Evolutionary conservation across 306 rosid genomes (phyloP), one percentile per base, ranked within the genome.

Genomic region (Lathyrus aphaca): DNA sequence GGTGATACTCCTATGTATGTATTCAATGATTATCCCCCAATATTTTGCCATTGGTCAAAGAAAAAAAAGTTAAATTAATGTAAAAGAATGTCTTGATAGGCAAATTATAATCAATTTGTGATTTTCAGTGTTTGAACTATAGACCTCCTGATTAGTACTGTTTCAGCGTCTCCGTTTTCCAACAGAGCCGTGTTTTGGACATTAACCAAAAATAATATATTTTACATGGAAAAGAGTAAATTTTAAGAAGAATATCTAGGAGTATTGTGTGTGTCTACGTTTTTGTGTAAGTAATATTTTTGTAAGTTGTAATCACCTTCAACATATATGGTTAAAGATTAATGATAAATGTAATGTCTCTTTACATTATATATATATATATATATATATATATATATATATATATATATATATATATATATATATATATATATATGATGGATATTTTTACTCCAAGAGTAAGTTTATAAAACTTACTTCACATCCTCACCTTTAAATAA

Each of bases 151-250:
- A 8, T 54, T 54, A 53, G 35, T 21, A 5, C 16, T 12, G n/a
- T 21, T 54, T 23, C 35, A 21, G 15, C 1, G 7, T 54, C n/a
- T 12, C 2, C 11, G 55, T 23, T 54, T 25, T 21, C 8, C 16
- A 54, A 54, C 35, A 3, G 37, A 54, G 60, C 15, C 23, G 60
- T 23, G 10, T n/a, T 54, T 25, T 25, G 37, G 32, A 23, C 16
- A 54, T 53, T 53, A 10, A 53, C 25, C 8, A 53, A 53, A 53
- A 53, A 3, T 16, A 8, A 16, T 48, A 48, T 7, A 16, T 17
- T 48, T 48, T 55, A 55, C 61, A 25, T 23, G 61, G 16, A 55
- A 55, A 55, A 29, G 7, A 58, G 37, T 30, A 58, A 30, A 5
- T 53, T 53, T 53, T 21, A 53, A 19, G 25, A 12, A 51, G 40